Evolutionary conservation across 2,329 filamentous ascomycete species (phyloP).

Genomic region (Chrysoporthe austroafricana): DNA sequence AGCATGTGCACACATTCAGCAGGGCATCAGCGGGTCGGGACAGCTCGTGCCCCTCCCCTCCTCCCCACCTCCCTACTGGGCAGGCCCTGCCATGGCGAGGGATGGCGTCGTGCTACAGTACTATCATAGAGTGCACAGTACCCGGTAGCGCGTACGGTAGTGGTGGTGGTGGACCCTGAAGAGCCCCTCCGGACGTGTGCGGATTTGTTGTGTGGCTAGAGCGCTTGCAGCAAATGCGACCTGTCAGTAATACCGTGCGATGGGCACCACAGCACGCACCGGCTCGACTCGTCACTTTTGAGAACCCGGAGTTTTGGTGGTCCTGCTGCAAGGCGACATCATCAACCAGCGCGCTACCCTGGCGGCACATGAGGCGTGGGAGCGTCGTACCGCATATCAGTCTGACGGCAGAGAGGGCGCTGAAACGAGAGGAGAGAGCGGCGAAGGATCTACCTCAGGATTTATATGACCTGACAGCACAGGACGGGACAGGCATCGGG

Average conservation of each 20-base stretch:
- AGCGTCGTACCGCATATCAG: background rate
- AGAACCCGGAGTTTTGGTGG: background rate
- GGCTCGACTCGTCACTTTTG: too few species aligned
- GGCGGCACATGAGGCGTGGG: background rate
- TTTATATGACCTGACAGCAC: background rate
- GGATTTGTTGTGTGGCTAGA: constrained; percentile 17
- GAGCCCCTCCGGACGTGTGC: constrained; percentile 5
- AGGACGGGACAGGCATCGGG: background rate
- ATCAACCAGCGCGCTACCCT: constrained; percentile 11
- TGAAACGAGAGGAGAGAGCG: background rate
- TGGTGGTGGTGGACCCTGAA: constrained; percentile 20
- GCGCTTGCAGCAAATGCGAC: constrained; percentile 22
- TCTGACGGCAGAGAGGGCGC: background rate
- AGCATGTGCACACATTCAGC: background rate
- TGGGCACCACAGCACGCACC: too few species aligned
- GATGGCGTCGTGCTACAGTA: background rate
- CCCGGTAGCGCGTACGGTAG: background rate
- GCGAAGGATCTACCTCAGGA: background rate
- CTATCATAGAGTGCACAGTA: too few species aligned
- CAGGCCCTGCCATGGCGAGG: background rate
- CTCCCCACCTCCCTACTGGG: too few species aligned
- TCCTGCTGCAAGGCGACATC: constrained; percentile 22
- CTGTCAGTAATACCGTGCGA: too few species aligned
- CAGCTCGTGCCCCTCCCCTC: background rate
- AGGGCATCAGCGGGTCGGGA: background rate